Conservation (phyloP, 2,329 filamentous ascomycete species). For the Colletotrichum spinosum region DNA sequence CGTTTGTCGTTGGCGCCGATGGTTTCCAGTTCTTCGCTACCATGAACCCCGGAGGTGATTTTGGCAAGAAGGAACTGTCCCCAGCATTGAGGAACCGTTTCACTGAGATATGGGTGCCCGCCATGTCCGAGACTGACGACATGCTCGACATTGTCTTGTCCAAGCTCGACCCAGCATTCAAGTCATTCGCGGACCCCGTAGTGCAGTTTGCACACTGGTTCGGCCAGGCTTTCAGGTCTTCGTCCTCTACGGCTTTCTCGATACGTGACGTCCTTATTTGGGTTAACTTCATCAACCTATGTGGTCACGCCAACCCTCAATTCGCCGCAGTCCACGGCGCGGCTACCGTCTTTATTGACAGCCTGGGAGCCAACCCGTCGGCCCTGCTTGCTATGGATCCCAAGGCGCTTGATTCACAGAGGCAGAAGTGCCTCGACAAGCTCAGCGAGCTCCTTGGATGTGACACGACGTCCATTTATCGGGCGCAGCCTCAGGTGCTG, state of each 20-base stretch:
- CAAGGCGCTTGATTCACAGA: constrained; percentile 76
- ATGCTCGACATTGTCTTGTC: constrained; percentile 86
- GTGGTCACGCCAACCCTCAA: constrained; percentile 57
- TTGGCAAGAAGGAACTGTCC: constrained; percentile 97
- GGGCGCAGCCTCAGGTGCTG: constrained; percentile 68
- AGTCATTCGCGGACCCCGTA: constrained; percentile 73
- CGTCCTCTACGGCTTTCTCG: constrained; percentile 81
- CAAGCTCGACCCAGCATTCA: constrained; percentile 72
- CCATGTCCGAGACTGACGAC: constrained; percentile 86
- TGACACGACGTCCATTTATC: constrained; percentile 76
- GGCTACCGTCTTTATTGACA: constrained; percentile 95
- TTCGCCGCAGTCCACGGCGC: constrained; percentile 81
- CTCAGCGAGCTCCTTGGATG: constrained; percentile 73
- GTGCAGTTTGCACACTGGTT: constrained; percentile 95
- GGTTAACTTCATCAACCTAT: constrained; percentile 90
- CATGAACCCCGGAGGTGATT: constrained; percentile 99
- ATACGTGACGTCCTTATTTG: constrained; percentile 93
- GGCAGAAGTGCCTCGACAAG: constrained; percentile 78
- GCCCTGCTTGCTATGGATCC: constrained; percentile 81
- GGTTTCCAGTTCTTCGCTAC: constrained; percentile 97
- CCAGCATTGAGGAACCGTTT: constrained; percentile 95
- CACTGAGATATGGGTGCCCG: constrained; percentile 98
- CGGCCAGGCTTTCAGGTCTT: constrained; percentile 81
- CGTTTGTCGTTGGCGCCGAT: constrained; percentile 78
- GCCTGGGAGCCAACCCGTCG: constrained; percentile 93